Percentiles rank a stretch among this genome's conserved stretches.
These are phyloP conservation scores for Emmonsiellopsis sp. DNA, from an alignment of 2,329 filamentous ascomycete genomes.

Conservation along the genomic window DNA sequence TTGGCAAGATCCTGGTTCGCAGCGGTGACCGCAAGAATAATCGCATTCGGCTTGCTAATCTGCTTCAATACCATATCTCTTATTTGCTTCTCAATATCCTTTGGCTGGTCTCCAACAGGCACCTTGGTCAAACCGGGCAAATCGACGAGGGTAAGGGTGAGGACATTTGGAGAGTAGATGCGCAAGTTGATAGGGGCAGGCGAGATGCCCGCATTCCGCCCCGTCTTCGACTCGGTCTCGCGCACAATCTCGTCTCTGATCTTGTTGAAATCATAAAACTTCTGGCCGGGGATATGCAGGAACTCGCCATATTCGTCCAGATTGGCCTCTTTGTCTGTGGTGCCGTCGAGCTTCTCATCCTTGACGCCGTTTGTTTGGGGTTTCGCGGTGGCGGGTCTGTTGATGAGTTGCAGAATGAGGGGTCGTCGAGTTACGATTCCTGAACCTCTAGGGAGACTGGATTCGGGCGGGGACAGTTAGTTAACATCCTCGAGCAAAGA, in stretches of 20 bases:
- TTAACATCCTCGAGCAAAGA: constrained; percentile 6
- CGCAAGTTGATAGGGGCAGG: constrained; percentile 93
- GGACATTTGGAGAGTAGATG: constrained; percentile 96
- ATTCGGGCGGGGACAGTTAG: constrained; percentile 7
- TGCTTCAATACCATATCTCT: constrained; percentile 98
- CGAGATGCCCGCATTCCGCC: constrained; percentile 91
- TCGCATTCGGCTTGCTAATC: constrained; percentile 96
- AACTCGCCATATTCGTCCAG: constrained; percentile 98
- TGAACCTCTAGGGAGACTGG: constrained; percentile 86
- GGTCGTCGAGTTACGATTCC: constrained; percentile 95
- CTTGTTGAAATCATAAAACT: constrained; percentile 97
- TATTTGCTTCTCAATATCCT: constrained; percentile 95
- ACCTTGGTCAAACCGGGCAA: constrained; percentile 94
- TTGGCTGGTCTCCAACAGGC: constrained; percentile 88
- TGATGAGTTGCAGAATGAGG: constrained; percentile 95
- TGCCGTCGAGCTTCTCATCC: constrained; percentile 53
- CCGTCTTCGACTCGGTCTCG: constrained; percentile 94
- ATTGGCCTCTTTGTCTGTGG: constrained; percentile 75
- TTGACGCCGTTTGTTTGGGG: constrained; percentile 62
- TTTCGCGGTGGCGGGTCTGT: constrained; percentile 58
- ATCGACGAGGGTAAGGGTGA: constrained; percentile 94
- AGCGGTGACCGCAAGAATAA: constrained; percentile 90
- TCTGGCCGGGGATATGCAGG: constrained; percentile 91
- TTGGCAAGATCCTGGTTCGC: constrained; percentile 98
- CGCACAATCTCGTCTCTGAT: constrained; percentile 95